Percentiles rank a stretch among this genome's conserved stretches.
phyloP scores from a whole-genome alignment of 805 yeast genomes.

The Lipomyces yamadae region DNA sequence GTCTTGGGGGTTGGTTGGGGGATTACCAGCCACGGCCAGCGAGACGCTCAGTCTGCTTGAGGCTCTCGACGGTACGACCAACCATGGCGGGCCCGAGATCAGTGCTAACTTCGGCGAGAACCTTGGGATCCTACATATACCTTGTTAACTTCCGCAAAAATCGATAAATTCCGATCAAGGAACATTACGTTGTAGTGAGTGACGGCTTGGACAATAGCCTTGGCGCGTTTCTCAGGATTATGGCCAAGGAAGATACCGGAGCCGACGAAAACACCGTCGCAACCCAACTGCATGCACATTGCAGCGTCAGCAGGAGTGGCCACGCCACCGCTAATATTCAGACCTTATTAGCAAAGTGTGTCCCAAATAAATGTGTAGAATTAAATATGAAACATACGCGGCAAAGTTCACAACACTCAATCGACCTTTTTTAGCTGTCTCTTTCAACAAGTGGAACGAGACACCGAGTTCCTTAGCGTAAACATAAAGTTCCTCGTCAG shows the following conservation, averaged over 20 bases:
- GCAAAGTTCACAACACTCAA: constrained; percentile 85
- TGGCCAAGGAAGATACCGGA: constrained; percentile 78
- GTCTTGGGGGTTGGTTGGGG: no score
- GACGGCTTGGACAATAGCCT: constrained; percentile 79
- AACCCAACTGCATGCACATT: constrained; percentile 77
- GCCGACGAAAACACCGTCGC: constrained; percentile 78
- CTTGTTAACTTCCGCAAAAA: background rate
- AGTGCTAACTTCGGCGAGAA: constrained; percentile 66
- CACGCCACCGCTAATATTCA: constrained; percentile 62
- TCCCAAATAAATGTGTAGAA: background rate
- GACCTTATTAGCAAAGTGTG: background rate
- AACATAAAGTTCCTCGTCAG: constrained; percentile 54
- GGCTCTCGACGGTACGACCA: constrained; percentile 64
- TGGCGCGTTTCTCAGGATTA: constrained; percentile 73
- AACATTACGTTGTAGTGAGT: constrained; percentile 57
- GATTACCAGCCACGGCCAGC: constrained; percentile 39
- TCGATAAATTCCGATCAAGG: background rate
- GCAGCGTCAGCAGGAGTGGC: constrained; percentile 92
- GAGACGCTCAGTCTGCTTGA: constrained; percentile 51
- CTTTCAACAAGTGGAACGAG: constrained; percentile 57
- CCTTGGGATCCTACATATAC: constrained; percentile 53
- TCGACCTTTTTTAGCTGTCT: constrained; percentile 59
- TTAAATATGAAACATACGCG: constrained; percentile 48
- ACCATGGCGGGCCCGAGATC: constrained; percentile 79
- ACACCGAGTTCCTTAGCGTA: constrained; percentile 66